Conservation (phyloP, 2,329 filamentous ascomycete species). For the Neocatenulostroma microsporum region DNA sequence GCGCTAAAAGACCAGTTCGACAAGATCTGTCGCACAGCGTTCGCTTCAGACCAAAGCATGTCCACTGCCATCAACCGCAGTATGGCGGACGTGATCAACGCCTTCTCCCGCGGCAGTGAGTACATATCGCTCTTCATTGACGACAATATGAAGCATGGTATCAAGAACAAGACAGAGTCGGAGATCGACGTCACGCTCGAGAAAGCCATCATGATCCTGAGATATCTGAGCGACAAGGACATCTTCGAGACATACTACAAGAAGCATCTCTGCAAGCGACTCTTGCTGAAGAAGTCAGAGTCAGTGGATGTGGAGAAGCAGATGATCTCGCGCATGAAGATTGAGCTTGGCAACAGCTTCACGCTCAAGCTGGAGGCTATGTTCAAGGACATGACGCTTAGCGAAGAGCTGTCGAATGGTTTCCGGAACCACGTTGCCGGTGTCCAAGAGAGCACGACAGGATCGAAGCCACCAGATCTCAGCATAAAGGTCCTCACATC, state of each 20-base stretch:
- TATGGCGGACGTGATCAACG: slow-evolving; percentile 88
- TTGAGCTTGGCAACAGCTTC: slow-evolving; percentile 90
- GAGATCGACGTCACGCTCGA: slow-evolving; percentile 80
- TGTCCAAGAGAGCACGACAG: slow-evolving; percentile 38
- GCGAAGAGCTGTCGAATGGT: slow-evolving; percentile 67
- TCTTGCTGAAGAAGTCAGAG: slow-evolving; percentile 82
- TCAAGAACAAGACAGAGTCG: slow-evolving; percentile 82
- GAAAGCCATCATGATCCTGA: slow-evolving; percentile 78
- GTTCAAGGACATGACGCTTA: slow-evolving; percentile 93
- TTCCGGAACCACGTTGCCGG: slow-evolving; percentile 65
- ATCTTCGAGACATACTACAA: slow-evolving; percentile 97
- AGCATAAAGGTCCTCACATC: slow-evolving; percentile 79
- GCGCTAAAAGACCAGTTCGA: slow-evolving; percentile 85
- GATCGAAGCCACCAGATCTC: slow-evolving; percentile 64
- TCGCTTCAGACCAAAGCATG: slow-evolving; percentile 65
- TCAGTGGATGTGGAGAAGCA: slow-evolving; percentile 89
- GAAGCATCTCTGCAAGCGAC: slow-evolving; percentile 81
- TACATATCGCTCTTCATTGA: slow-evolving; percentile 96
- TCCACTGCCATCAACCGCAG: slow-evolving; percentile 78
- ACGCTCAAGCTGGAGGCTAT: slow-evolving; percentile 90
- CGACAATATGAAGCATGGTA: slow-evolving; percentile 87
- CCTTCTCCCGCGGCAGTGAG: slow-evolving; percentile 74
- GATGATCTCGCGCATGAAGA: slow-evolving; percentile 95
- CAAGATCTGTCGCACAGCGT: slow-evolving; percentile 63
- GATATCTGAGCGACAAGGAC: slow-evolving; percentile 86